Percentiles rank a stretch among this genome's conserved stretches.
phyloP scores from a whole-genome alignment of 768 basidiomycete species.

The Boletus vinaceobasis region DNA sequence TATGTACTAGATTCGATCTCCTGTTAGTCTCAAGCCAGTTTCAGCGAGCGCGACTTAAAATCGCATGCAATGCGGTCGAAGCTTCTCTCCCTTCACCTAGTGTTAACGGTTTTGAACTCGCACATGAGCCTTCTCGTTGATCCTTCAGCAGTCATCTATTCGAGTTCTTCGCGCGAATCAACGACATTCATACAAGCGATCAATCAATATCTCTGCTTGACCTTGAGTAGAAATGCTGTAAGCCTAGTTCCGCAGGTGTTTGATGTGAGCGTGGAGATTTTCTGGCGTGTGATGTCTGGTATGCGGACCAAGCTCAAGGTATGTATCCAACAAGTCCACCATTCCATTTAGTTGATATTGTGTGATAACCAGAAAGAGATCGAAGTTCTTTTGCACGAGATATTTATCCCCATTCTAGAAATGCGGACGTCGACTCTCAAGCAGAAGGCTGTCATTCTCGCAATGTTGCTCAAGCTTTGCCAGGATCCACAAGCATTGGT shows the following conservation, averaged over 20 bases:
- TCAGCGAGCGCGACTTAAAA: conserved; percentile 89
- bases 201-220: conserved; percentile 93
- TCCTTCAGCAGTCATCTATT: conserved; percentile 85
- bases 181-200: conserved; percentile 90
- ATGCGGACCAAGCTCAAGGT: conserved; percentile 97
- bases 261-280: conserved; percentile 96
- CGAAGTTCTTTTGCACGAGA: conserved; percentile 96
- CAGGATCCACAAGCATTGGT: conserved; percentile 97
- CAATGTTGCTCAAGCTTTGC: conserved; percentile 82
- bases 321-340: not conserved
- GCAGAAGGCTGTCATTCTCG: conserved; percentile 90
- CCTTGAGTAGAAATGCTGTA: conserved; percentile 91
- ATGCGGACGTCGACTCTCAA: conserved; percentile 95
- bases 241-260: conserved; percentile 96
- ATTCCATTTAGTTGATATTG: conserved; percentile 8
- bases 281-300: conserved; percentile 92
- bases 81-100: conserved; percentile 88
- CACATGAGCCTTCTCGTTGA: conserved; percentile 91
- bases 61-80: conserved; percentile 98
- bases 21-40: conserved; percentile 13
- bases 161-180: conserved; percentile 81
- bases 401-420: conserved; percentile 96
- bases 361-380: conserved; percentile 82
- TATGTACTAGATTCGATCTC: not conserved
- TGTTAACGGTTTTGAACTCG: conserved; percentile 86